Base-by-base conservation (phyloP, 306 rosid species). In the Carpinus viminea region DNA sequence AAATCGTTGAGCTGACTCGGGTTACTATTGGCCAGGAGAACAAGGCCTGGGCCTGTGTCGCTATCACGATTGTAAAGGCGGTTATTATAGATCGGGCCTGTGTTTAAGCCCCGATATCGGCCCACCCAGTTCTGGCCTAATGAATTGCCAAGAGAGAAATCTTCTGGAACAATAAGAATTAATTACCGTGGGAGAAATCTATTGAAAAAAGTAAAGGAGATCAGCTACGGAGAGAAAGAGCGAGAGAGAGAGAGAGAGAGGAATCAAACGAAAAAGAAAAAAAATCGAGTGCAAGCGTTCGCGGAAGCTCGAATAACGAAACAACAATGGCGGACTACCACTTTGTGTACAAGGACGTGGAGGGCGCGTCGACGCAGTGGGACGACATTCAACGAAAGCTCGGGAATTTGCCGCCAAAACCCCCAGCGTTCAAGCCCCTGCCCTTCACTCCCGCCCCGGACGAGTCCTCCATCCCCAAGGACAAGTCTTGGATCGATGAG, bases 361-460 rank as follows among this genome's bases (percentile, higher is more conserved):
- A 95, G 57, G 98, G 98, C 83, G 88, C 98, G 0, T 95, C 98
- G 4, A 95, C 98, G 1, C 98, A 95, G 74, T 95, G 98, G 98
- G 98, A 95, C 21, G 97, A 95, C 56, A 86, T 95, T 24, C 98
- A 95, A 81, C 78, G 88, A 72, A 95, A 91, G 87, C 89, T 88
- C 0, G 98, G 98, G 11, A 95, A 95, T 84, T 88, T 95, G 18
- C 98, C 98, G 4, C 56, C 79, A 7, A 95, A 95, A 56, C 82
- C 87, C 15, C 90, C 98, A 4, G 85, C 90, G 4, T 92, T 92
- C 86, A 92, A 95, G 84, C 98, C 98, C 10, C 91, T 92, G 28
- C 12, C 89, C 1, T 95, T 95, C 86, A 80, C 91, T 12, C 93
- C 98, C 5, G 83, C 92, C 4, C 70, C 79, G 6, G 93, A 89